Conservation (phyloP, 2,329 filamentous ascomycete genomes). For the Pestalotiopsis sp. region DNA sequence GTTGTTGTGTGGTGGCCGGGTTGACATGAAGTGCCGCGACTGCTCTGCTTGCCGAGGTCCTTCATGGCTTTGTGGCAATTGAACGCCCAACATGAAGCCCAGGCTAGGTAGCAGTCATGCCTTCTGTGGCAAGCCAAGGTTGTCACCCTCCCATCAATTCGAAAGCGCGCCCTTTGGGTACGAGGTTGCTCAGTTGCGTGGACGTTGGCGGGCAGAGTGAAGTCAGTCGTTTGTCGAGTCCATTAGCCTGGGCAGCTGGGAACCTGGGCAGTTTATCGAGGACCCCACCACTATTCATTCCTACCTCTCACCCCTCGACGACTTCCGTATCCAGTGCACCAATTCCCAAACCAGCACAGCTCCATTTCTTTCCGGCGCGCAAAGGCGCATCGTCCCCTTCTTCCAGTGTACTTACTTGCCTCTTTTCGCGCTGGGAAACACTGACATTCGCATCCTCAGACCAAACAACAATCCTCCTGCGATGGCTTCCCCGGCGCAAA, state of each 20-base stretch:
- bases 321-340: neutral
- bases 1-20: neutral
- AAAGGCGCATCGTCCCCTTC: neutral
- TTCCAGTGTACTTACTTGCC: neutral
- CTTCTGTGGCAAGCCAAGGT: neutral
- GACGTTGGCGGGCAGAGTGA: neutral
- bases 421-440: neutral
- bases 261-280: neutral
- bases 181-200: neutral
- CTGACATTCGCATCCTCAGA: neutral
- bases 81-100: neutral
- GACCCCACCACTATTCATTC: neutral
- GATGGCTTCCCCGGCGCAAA: conserved; percentile 12
- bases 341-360: neutral
- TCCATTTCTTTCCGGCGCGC: neutral
- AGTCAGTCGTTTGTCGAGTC: neutral
- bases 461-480: conserved; percentile 7
- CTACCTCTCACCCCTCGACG: neutral
- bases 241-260: neutral
- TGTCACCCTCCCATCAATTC: neutral
- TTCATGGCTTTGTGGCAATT: neutral
- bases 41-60: neutral
- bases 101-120: neutral
- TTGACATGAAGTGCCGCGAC: neutral
- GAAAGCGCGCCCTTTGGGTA: neutral